phyloP scores from a whole-genome alignment of 2,329 filamentous ascomycete species.

The Ophiocordyceps camponoti-leonardi region DNA sequence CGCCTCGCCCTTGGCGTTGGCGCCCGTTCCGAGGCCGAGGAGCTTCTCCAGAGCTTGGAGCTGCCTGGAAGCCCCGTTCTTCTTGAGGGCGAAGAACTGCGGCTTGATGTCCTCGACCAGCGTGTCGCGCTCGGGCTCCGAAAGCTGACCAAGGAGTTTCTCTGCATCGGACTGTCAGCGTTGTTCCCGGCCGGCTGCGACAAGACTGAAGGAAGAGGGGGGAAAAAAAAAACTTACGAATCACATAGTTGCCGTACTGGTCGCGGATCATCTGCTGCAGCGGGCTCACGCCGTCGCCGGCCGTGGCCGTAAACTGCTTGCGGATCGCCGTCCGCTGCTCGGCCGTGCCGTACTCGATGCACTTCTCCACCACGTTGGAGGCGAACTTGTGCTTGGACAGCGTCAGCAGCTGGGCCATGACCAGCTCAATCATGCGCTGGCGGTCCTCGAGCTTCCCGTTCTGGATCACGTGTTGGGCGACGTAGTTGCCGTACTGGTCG shows the following conservation, averaged over 20 bases:
- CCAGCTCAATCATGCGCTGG: constrained; percentile 52
- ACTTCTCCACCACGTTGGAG: constrained; percentile 94
- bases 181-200: no score
- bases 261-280: constrained; percentile 71
- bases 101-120: constrained; percentile 48
- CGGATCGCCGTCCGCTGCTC: constrained; percentile 57
- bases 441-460: constrained; percentile 60
- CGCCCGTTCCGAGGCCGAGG: constrained; percentile 8
- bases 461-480: constrained; percentile 79
- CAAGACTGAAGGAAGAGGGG: no score
- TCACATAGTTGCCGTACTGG: constrained; percentile 88
- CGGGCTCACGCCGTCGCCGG: constrained; percentile 49
- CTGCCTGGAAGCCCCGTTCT: constrained; percentile 48
- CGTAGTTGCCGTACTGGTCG: constrained; percentile 91
- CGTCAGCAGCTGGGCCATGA: constrained; percentile 52
- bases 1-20: constrained; percentile 11
- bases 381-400: constrained; percentile 93
- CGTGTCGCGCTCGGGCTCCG: constrained; percentile 38
- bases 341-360: constrained; percentile 53
- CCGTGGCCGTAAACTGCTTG: constrained; percentile 38
- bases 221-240: constrained; percentile 49
- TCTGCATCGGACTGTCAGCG: constrained; percentile 30
- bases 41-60: constrained; percentile 18
- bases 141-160: constrained; percentile 53
- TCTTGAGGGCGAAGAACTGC: constrained; percentile 44